Evolutionary conservation across 768 basidiomycete species (phyloP).

Genomic region (Cystobasidiopsis lactophilus): DNA sequence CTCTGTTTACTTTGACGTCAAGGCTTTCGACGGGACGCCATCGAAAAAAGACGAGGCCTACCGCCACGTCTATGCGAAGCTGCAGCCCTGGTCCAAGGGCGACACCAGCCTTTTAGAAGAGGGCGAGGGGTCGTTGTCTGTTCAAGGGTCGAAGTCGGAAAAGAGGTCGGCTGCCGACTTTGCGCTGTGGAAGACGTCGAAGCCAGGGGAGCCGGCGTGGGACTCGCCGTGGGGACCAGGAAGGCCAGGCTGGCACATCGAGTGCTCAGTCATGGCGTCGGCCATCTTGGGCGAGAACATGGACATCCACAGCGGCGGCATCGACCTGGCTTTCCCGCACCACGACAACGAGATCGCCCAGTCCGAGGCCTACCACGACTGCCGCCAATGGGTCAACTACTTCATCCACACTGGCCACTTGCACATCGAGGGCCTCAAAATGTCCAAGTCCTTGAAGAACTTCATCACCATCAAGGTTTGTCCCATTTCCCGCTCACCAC

Average conservation of each 20-base stretch:
- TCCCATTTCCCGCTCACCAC: background rate
- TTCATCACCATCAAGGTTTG: conserved; percentile 61
- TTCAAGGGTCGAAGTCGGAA: background rate
- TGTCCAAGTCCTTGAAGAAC: conserved; percentile 98
- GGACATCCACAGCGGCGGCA: conserved; percentile 95
- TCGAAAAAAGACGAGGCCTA: conserved; percentile 24
- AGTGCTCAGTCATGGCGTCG: conserved; percentile 95
- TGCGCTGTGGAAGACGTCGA: conserved; percentile 92
- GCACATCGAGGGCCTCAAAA: conserved; percentile 93
- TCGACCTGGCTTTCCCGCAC: conserved; percentile 95
- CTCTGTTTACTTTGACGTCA: conserved; percentile 30
- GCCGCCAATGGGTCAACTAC: conserved; percentile 88
- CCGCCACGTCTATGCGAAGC: conserved; percentile 67
- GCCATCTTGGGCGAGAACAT: conserved; percentile 70
- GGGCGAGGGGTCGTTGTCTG: conserved; percentile 49
- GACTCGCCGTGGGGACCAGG: conserved; percentile 85
- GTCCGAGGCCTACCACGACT: conserved; percentile 86
- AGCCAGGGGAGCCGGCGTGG: conserved; percentile 92
- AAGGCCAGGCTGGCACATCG: conserved; percentile 98
- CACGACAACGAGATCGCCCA: conserved; percentile 99
- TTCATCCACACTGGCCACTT: conserved; percentile 96
- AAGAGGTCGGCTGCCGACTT: conserved; percentile 38
- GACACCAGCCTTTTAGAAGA: conserved; percentile 73
- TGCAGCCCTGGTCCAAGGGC: conserved; percentile 89
- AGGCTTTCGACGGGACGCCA: conserved; percentile 28